Evolutionary conservation across 768 basidiomycete genomes (phyloP), one percentile per base, ranked within the genome.

Genomic region (Ramaria sp.): DNA sequence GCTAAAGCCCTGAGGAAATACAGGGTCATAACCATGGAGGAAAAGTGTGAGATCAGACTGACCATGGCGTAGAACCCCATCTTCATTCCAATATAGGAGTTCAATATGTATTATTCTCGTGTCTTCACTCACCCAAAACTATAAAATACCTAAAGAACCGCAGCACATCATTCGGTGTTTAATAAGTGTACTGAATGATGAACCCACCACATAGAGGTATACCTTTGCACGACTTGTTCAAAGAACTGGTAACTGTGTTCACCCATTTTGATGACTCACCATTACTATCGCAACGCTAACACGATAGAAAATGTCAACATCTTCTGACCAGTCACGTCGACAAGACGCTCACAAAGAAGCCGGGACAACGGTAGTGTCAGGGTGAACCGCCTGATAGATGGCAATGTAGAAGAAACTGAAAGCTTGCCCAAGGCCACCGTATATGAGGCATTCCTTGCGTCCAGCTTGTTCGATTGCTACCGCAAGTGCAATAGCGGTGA

Each of bases 401-500:
- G 70, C 74, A 49, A 77, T 73, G 73, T 73, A 78, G n/a, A 76
- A 67, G 75, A 78, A 77, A 65, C 64, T 75, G 9, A 67, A 57
- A 6, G 72, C 72, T 60, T 80, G 80, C 6, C 77, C 76, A 5
- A 78, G 56, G 20, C 76, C 76, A 11, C 78, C 77, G 41, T 75
- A 67, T 43, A 81, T 68, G 17, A 81, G 67, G 55, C 74, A 78
- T 46, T 62, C 67, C 60, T 80, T 81, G 51, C 78, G 72, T 3
- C 80, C 80, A 38, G 75, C 54, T 34, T 67, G 60, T 59, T 81
- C 79, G 4, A 80, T 71, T n/a, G 73, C 77, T 54, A 79, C 72
- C 1, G 69, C 57, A 37, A 79, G 70, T 6, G 72, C 69, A 17
- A 69, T 60, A 13, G 61, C 66, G 24, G 78, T 76, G 5, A 72